phyloP scores from a whole-genome alignment of 2,329 filamentous ascomycete genomes.

The Botryotinia narcissicola region DNA sequence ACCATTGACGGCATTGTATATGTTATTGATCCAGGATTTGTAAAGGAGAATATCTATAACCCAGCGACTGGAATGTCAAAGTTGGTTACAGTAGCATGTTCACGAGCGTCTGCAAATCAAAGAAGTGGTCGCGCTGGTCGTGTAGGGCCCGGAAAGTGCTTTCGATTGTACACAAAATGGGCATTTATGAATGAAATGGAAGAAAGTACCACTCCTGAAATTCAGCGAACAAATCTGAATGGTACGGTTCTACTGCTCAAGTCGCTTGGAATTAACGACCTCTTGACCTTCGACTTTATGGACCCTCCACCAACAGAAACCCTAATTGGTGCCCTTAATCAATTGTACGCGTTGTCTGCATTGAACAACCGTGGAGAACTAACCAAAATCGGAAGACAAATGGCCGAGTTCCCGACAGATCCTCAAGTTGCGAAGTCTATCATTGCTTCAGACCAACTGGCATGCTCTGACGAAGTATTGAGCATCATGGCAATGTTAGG shows the following conservation, averaged over 20 bases:
- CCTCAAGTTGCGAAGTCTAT: constrained; percentile 89
- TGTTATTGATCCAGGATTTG: constrained; percentile 92
- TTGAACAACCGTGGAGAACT: constrained; percentile 85
- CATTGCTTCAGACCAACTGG: constrained; percentile 81
- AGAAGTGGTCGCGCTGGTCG: constrained; percentile 89
- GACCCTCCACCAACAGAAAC: constrained; percentile 88
- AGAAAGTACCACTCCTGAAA: constrained; percentile 87
- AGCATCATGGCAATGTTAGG: constrained; percentile 93
- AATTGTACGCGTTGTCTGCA: constrained; percentile 86
- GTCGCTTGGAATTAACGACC: constrained; percentile 84
- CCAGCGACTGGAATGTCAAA: constrained; percentile 90
- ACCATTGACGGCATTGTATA: constrained; percentile 96
- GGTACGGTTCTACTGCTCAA: constrained; percentile 82
- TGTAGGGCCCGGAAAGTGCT: constrained; percentile 89
- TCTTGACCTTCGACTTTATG: constrained; percentile 95
- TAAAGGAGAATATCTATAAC: constrained; percentile 94
- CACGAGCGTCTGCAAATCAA: constrained; percentile 88
- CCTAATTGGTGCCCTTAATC: constrained; percentile 83
- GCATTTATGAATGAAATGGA: constrained; percentile 94
- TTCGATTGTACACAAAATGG: constrained; percentile 89
- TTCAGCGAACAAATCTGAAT: constrained; percentile 85
- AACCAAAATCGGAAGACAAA: constrained; percentile 86
- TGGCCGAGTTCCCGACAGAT: constrained; percentile 93
- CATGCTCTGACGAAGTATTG: constrained; percentile 90
- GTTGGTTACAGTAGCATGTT: constrained; percentile 86